Conservation (phyloP, 345 rosid species). For the Balakata baccata region DNA sequence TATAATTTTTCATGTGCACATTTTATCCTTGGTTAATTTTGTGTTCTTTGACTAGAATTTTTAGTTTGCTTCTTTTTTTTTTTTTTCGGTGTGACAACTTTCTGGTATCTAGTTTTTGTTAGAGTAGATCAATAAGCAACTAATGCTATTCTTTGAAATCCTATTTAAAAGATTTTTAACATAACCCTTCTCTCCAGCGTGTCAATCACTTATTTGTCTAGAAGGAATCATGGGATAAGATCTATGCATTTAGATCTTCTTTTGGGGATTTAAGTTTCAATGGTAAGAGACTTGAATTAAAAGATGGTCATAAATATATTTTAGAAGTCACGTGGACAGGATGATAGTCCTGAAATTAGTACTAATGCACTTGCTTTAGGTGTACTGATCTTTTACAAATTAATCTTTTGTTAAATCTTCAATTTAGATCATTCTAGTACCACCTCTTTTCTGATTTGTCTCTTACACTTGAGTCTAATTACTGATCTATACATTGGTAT, state of each 20-base stretch:
- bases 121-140: not conserved
- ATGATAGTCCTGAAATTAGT: not conserved
- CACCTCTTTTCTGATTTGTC: not conserved
- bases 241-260: not conserved
- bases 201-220: not conserved
- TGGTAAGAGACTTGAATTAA: not conserved
- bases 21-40: not conserved
- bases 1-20: not conserved
- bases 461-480: not conserved
- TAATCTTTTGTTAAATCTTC: not conserved
- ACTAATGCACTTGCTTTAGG: not conserved
- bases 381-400: not conserved
- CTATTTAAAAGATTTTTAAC: not conserved
- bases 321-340: not conserved
- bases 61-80: not conserved
- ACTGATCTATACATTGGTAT: not conserved
- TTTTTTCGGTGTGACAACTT: not conserved
- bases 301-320: not conserved
- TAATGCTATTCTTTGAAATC: not conserved
- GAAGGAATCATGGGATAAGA: not conserved
- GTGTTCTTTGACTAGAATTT: slow-evolving; percentile 13
- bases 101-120: not conserved
- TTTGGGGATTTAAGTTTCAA: not conserved
- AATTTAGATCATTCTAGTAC: not conserved
- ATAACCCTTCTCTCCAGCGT: not conserved